Evolutionary conservation across 441 rosid species (phyloP), one percentile per base, ranked within the genome.

Genomic region (Erodium moschatum): DNA sequence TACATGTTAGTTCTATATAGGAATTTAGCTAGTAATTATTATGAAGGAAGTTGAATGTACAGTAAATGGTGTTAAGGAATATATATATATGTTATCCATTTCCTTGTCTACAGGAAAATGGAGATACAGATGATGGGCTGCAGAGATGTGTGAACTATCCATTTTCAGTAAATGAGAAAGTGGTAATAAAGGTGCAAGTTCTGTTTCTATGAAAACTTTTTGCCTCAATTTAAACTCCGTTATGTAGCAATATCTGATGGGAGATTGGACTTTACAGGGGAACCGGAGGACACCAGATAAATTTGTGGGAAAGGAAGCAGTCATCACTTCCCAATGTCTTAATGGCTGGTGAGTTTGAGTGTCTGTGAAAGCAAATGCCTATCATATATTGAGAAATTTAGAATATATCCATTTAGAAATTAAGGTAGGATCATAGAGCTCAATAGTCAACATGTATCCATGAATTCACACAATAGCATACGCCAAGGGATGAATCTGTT

Each of bases 251-350:
- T 65, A 19, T 75, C 73, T 79, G 58, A 65, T 29, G 65, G 54
- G 66, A 8, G 73, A 74, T 66, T 64, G 73, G 70, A 77, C 50
- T 75, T 29, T 80, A 35, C 83, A 93, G 98, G 98, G 97, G 68
- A 93, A 93, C 76, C 75, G 89, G 76, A 85, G 98, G 77, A 93
- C 98, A 3, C 97, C 95, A 0, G 98, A 87, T 73, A 90, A 90
- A 72, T 89, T 89, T 84, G 91, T 90, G 33, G 97, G 98, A 67
- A 93, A 89, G 86, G 98, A 90, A 81, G 98, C 98, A 24, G 70
- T 93, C 31, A 87, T 93, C 73, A 89, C 97, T 76, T 90, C 97
- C 73, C 98, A 93, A 58, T 90, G 97, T 84, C 95, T 90, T 72
- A 93, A 93, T 83, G 98, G 98, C 81, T 93, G 98, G 98, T 93